Evolutionary conservation across 1,284 basidiomycete species (phyloP), one percentile per base, ranked within the genome.

Genomic region (Sporisorium sorghi): DNA sequence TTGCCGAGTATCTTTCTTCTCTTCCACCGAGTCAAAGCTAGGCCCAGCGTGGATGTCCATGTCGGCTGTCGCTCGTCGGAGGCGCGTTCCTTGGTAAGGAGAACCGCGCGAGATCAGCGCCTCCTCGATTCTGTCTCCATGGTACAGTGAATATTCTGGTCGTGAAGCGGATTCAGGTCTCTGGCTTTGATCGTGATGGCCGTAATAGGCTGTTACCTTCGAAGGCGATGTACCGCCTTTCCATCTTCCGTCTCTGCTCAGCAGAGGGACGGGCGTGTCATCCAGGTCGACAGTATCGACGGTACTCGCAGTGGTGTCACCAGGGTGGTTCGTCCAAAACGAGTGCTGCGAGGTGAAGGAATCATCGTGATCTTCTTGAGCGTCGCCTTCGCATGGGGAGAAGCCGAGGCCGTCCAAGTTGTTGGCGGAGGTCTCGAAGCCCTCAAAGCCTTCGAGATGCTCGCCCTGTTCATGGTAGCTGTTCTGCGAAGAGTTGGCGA

Each of bases 371-470:
- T 73, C 70, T 21, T 64, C 70, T 19, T 73, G 63, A 6, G 64
- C 70, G 26, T 63, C 70, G 47, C 67, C 70, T 26, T 62, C 64
- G 53, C 61, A 66, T 0, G 70, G 63, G 21, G 53, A 54, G 5
- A 58, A 52, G 28, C 30, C 23, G 21, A 51, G 11, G n/a, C 32
- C 35, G 17, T 37, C 5, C 5, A 28, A 21, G 7, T 21, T 12
- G 33, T 39, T 33, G 23, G 43, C n/a, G 23, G 33, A 26, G 21
- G n/a, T n/a, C 0, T 33, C 35, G 26, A 30, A 12, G 3, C n/a
- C n/a, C 26, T 50, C 33, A 9, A 17, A n/a, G 6, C 8, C 24
- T 40, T 28, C 19, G 14, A 24, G 15, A 2, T n/a, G 35, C 15
- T 17, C 21, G 8, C 33, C 33, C 3, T 23, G 23, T 24, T 5